These are phyloP conservation scores for Eremomyces bilateralis DNA, from an alignment of 495 filamentous ascomycete genomes.

Conservation along the genomic window DNA sequence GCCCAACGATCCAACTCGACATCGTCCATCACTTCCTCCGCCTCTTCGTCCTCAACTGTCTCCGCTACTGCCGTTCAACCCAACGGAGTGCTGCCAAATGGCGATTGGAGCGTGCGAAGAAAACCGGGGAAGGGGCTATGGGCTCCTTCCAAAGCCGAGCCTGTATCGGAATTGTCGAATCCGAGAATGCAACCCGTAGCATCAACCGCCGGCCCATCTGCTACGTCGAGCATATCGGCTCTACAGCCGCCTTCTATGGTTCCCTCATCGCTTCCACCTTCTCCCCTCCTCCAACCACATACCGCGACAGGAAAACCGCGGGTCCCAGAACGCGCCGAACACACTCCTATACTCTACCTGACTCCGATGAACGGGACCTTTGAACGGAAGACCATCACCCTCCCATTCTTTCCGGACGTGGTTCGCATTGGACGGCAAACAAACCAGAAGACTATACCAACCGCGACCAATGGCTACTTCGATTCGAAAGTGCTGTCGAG, in stretches of 20 bases:
- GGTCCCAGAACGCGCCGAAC: constrained; percentile 30
- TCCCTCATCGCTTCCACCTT: constrained; percentile 46
- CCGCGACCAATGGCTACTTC: constrained; percentile 78
- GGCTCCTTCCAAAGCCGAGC: constrained; percentile 45
- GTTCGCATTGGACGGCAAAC: constrained; percentile 90
- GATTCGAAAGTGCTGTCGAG: constrained; percentile 93
- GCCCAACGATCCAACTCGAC: constrained; percentile 72
- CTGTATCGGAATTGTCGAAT: constrained; percentile 38
- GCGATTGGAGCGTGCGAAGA: constrained; percentile 37
- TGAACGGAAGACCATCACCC: constrained; percentile 82
- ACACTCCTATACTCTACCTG: constrained; percentile 56
- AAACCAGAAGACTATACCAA: constrained; percentile 84
- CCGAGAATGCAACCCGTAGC: constrained; percentile 38
- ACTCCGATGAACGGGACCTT: constrained; percentile 85
- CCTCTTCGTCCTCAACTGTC: constrained; percentile 21
- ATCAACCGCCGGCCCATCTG: constrained; percentile 40
- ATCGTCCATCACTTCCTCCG: constrained; percentile 35
- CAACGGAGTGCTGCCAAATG: constrained; percentile 25
- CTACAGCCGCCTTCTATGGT: constrained; percentile 59
- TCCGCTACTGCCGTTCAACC: constrained; percentile 23
- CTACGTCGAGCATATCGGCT: constrained; percentile 43
- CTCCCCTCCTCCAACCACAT: constrained; percentile 36
- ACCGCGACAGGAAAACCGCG: constrained; percentile 26
- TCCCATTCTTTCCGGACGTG: constrained; percentile 74
- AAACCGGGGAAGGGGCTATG: constrained; percentile 44